These are phyloP conservation scores for Zalaria sp. DNA, from an alignment of 2,329 filamentous ascomycete genomes.

Conservation along the genomic window DNA sequence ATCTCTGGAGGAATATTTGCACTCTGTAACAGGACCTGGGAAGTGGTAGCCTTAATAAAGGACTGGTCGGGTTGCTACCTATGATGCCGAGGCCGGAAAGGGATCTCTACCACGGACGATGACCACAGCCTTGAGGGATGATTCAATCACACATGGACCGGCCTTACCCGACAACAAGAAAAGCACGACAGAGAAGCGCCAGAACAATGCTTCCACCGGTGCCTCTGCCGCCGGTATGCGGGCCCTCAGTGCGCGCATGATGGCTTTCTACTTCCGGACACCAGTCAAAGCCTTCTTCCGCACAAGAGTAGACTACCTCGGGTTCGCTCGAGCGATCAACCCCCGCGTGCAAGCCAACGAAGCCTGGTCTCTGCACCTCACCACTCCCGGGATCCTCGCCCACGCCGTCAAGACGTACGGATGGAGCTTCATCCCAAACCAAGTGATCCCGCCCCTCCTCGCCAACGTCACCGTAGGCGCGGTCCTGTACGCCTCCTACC, in stretches of 20 bases:
- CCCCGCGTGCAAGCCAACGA: constrained; percentile 35
- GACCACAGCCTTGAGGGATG: not conserved
- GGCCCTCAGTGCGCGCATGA: constrained; percentile 66
- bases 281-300: constrained; percentile 89
- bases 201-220: constrained; percentile 50
- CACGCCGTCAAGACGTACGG: constrained; percentile 56
- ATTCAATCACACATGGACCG: not conserved
- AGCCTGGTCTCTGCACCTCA: constrained; percentile 48
- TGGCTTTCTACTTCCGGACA: constrained; percentile 84
- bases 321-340: constrained; percentile 49
- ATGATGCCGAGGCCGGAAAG: too few relatives aligned
- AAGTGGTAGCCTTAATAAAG: too few relatives aligned
- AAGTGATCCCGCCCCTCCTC: constrained; percentile 61
- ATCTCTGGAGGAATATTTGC: too few relatives aligned
- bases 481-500: constrained; percentile 61
- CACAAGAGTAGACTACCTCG: constrained; percentile 68
- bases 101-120: not conserved
- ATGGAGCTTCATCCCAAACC: constrained; percentile 60
- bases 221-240: constrained; percentile 78
- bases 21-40: too few relatives aligned
- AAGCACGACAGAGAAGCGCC: constrained; percentile 25
- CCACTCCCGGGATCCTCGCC: constrained; percentile 54
- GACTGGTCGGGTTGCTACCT: too few relatives aligned
- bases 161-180: not conserved
- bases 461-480: constrained; percentile 64